These are phyloP conservation scores for Chernovozyma aurita DNA, from an alignment of 1,139 yeast species.

Conservation along the genomic window DNA sequence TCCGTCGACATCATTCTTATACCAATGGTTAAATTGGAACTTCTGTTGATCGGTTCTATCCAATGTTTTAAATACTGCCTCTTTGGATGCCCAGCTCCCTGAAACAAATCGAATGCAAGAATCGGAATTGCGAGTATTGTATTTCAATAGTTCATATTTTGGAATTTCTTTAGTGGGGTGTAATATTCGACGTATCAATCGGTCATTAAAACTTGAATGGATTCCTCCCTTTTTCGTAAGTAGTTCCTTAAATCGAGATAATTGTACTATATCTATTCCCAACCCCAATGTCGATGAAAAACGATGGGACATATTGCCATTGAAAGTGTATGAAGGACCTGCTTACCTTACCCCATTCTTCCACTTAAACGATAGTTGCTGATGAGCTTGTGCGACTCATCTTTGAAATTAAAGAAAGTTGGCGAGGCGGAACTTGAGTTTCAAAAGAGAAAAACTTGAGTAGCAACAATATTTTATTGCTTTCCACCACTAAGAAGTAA, in stretches of 20 bases:
- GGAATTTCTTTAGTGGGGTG: conserved; percentile 47
- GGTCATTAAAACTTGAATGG: conserved; percentile 22
- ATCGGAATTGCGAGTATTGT: conserved; percentile 12
- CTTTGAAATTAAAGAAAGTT: too few relatives aligned
- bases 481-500: too few relatives aligned
- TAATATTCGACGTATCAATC: conserved; percentile 48
- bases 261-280: conserved; percentile 59
- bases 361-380: too few relatives aligned
- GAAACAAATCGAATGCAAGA: conserved; percentile 40
- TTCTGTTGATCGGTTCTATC: conserved; percentile 41
- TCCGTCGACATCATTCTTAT: conserved; percentile 33
- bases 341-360: too few relatives aligned
- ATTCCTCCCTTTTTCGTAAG: conserved; percentile 25
- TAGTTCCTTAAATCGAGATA: conserved; percentile 45
- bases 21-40: conserved; percentile 64
- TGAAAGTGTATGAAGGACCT: too few relatives aligned
- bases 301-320: neutral
- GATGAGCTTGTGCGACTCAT: too few relatives aligned
- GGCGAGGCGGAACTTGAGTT: too few relatives aligned
- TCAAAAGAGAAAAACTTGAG: too few relatives aligned
- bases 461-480: too few relatives aligned
- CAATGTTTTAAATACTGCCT: conserved; percentile 66
- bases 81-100: conserved; percentile 72
- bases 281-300: conserved; percentile 34
- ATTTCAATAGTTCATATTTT: conserved; percentile 18